Evolutionary conservation across 306 rosid genomes (phyloP).

Genomic region (Hippophae tibetana): DNA sequence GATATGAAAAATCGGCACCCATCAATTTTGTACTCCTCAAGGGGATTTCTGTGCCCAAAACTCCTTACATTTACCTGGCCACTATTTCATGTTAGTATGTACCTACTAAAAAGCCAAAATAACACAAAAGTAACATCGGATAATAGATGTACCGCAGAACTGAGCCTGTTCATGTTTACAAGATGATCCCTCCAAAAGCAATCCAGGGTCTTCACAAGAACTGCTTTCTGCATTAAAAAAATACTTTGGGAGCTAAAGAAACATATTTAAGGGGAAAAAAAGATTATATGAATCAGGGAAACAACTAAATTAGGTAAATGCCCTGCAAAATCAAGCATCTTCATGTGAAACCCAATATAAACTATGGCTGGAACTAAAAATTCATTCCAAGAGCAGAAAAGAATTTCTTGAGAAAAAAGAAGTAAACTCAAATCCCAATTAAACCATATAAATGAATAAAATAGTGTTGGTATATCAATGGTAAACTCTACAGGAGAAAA

Average conservation of each 20-base stretch:
- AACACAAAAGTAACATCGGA: conserved; percentile 12
- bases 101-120: conserved; percentile 14
- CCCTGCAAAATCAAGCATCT: too few species aligned
- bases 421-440: too few species aligned
- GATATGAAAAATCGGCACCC: conserved; percentile 96
- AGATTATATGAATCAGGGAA: conserved; percentile 10
- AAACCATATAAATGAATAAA: too few species aligned
- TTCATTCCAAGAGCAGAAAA: too few species aligned
- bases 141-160: conserved; percentile 63
- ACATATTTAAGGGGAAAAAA: neutral
- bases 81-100: conserved; percentile 25
- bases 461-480: too few species aligned
- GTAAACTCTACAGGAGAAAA: too few species aligned
- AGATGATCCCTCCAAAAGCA: conserved; percentile 99
- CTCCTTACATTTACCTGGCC: conserved; percentile 88
- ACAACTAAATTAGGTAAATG: neutral
- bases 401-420: too few species aligned
- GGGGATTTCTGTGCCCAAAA: conserved; percentile 97
- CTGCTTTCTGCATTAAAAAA: conserved; percentile 61
- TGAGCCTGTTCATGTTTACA: conserved; percentile 89
- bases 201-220: conserved; percentile 87
- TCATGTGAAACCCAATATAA: too few species aligned
- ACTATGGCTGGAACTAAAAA: too few species aligned
- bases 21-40: conserved; percentile 94
- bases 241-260: neutral